Evolutionary conservation across 352 stramenopile species (phyloP).

Genomic region (Phytophthora tubulina): DNA sequence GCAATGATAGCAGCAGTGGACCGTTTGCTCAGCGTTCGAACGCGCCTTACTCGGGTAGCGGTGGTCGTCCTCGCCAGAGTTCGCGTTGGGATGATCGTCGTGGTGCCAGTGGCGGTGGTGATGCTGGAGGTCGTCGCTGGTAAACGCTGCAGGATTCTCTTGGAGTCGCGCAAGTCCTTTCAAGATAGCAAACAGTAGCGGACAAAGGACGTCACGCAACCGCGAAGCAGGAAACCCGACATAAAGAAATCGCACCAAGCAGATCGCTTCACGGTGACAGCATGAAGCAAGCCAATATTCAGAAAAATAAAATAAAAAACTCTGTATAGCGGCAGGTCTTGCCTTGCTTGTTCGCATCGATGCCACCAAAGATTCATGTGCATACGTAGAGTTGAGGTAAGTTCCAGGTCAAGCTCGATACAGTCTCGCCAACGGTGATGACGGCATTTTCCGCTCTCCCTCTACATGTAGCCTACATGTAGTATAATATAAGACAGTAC

Average conservation of each 20-base stretch:
- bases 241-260: conserved; percentile 19
- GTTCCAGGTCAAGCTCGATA: too few species aligned
- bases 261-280: conserved; percentile 29
- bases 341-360: too few species aligned
- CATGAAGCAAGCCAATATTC: conserved; percentile 24
- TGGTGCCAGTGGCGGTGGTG: conserved; percentile 36
- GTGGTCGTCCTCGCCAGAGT: conserved; percentile 63
- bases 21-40: conserved; percentile 72
- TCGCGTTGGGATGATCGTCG: conserved; percentile 82
- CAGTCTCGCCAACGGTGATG: too few species aligned
- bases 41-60: conserved; percentile 49
- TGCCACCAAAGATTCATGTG: too few species aligned
- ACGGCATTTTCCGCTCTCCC: too few species aligned
- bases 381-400: too few species aligned
- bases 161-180: conserved; percentile 5
- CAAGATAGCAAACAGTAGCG: not conserved
- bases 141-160: conserved; percentile 15
- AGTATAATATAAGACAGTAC: too few species aligned
- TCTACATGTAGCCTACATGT: too few species aligned
- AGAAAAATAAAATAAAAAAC: conserved; percentile 47
- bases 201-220: conserved; percentile 7
- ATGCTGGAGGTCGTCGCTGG: conserved; percentile 38
- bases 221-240: conserved; percentile 15
- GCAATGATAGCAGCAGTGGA: conserved; percentile 51
- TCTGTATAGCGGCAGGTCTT: conserved; percentile 26